Percentiles rank a stretch among this genome's conserved stretches.
Conservation (phyloP, 2,329 filamentous ascomycete species). For the Fusarium sp. region DNA sequence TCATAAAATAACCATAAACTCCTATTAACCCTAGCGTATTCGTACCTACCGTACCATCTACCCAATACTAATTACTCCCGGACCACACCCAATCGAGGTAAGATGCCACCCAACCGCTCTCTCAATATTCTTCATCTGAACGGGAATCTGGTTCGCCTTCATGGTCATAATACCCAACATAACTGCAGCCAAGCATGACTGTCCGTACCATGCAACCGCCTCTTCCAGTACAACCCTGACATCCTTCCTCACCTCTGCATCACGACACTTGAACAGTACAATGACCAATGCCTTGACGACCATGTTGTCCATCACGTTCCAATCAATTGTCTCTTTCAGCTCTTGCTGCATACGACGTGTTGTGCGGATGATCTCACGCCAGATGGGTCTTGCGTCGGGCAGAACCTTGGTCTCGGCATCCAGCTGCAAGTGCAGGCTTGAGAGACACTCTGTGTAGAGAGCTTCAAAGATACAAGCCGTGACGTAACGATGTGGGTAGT, state of each 20-base stretch:
- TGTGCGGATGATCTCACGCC: conserved; percentile 34
- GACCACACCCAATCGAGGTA: conserved; percentile 19
- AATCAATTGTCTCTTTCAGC: neutral
- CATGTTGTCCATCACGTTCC: conserved; percentile 31
- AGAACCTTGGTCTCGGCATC: conserved; percentile 22
- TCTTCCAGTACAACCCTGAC: conserved; percentile 24
- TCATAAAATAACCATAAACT: neutral
- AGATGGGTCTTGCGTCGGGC: conserved; percentile 31
- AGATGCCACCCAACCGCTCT: conserved; percentile 38
- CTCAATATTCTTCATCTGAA: conserved; percentile 38
- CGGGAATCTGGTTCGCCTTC: conserved; percentile 16
- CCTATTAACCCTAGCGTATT: neutral
- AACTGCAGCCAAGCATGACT: conserved; percentile 19
- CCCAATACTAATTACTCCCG: conserved; percentile 7
- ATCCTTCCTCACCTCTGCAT: conserved; percentile 14
- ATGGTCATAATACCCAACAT: conserved; percentile 33
- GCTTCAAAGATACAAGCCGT: conserved; percentile 36
- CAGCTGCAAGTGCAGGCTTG: conserved; percentile 22
- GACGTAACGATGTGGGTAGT: conserved; percentile 24
- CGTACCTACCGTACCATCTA: neutral
- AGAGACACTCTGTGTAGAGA: conserved; percentile 33
- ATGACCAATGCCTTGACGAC: conserved; percentile 36
- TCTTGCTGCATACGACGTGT: conserved; percentile 11
- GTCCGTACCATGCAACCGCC: conserved; percentile 6
- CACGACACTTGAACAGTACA: conserved; percentile 37